Evolutionary conservation across 768 basidiomycete species (phyloP), one percentile per base, ranked within the genome.

Genomic region (Leccinum uliginosum): DNA sequence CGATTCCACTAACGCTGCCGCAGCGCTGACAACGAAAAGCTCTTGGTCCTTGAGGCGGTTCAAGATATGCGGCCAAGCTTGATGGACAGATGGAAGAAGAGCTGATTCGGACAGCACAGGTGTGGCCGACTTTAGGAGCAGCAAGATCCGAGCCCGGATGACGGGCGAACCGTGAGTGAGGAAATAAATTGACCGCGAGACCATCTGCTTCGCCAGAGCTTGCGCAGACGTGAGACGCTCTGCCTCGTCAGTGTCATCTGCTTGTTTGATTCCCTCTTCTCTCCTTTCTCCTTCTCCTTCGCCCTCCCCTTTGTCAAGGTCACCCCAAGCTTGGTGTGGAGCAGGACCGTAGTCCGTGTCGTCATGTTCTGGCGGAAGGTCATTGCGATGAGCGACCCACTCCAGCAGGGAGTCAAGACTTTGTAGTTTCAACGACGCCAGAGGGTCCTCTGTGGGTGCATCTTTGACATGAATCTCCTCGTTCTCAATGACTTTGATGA

Each of bases 21-120:
- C 86, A 23, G 89, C 87, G 53, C 82, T 81, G 59, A 93, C 82
- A 27, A 98, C 93, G 63, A 84, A 94, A 0, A 84, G 74, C 66
- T 94, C 89, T 0, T 77, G 45, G 65, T 93, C 91, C 14, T 71
- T 67, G 12, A 98, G 77, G 8, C 96, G 82, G 62, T 93, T 93
- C 54, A 98, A 73, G 62, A 99, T 83, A 70, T 87, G 91, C n/a
- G 93, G 92, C 97, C 97, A 99, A 2, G 91, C 88, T 21, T 82
- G 80, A 71, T 98, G 91, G 34, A 98, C 82, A 5, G 89, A 80
- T 2, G 93, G 90, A 40, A 98, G 80, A 17, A 98, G 80, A 15
- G 87, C 83, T 12, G 85, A 82, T 64, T 87, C 86, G 0, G 80
- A 80, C 21, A 86, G 76, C 6, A 94, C 84, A 0, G 88, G 82